phyloP scores from a whole-genome alignment of 768 basidiomycete species.

The Leccinellum rugosiceps region DNA sequence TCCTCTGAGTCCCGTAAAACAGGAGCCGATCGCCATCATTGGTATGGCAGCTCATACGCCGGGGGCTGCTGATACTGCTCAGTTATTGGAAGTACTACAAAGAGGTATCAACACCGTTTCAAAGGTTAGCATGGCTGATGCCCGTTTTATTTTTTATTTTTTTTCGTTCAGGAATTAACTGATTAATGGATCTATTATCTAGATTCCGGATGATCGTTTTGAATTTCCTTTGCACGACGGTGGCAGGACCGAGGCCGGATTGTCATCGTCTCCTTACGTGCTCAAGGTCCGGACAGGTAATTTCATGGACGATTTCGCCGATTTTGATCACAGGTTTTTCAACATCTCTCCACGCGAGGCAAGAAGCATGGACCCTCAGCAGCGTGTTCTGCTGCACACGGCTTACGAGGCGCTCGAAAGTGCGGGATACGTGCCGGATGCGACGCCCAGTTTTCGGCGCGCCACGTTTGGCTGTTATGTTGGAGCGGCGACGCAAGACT shows the following conservation, averaged over 20 bases:
- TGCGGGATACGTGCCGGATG: slow-evolving; percentile 64
- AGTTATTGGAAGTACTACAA: slow-evolving; percentile 60
- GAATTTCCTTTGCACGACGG: slow-evolving; percentile 39
- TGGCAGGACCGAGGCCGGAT: slow-evolving; percentile 11
- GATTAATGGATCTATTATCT: slow-evolving; percentile 1
- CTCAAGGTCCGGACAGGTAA: slow-evolving; percentile 59
- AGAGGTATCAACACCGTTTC: slow-evolving; percentile 53
- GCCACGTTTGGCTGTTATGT: slow-evolving; percentile 63
- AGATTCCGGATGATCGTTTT: slow-evolving; percentile 68
- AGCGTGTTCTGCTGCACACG: slow-evolving; percentile 62
- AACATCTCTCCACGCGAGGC: slow-evolving; percentile 73
- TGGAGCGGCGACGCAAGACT: slow-evolving; percentile 70
- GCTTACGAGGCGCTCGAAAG: slow-evolving; percentile 69
- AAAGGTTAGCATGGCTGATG: slow-evolving; percentile 40
- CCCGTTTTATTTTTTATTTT: too few species aligned
- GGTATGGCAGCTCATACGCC: slow-evolving; percentile 64
- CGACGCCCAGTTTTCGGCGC: slow-evolving; percentile 48
- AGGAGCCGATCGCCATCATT: slow-evolving; percentile 62
- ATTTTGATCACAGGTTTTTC: slow-evolving; percentile 72
- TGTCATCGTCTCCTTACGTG: slow-evolving; percentile 31
- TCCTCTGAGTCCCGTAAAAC: slow-evolving; percentile 17
- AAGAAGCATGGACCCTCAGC: slow-evolving; percentile 73
- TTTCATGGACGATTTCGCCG: slow-evolving; percentile 54
- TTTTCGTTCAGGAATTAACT: not conserved
- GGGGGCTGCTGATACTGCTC: slow-evolving; percentile 43